These are phyloP conservation scores for Chrysoporthe deuterocubensis DNA, from an alignment of 2,329 filamentous ascomycete species.

Conservation along the genomic window DNA sequence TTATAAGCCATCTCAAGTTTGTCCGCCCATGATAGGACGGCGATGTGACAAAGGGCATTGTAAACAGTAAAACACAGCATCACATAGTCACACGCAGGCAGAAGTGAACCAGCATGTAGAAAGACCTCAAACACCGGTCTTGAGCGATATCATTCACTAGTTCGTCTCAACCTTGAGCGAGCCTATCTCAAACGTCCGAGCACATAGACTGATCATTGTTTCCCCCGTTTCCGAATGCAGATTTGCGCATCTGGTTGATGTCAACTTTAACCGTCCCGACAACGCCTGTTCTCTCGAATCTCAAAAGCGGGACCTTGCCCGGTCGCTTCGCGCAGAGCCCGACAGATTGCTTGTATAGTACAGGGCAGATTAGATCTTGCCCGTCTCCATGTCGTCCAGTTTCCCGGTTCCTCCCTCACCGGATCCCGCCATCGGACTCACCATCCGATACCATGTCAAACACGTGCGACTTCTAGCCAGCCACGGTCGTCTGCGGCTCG, in stretches of 20 bases:
- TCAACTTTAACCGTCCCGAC: neutral
- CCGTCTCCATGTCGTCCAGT: neutral
- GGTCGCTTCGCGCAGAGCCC: constrained; percentile 12
- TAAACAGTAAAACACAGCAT: too few relatives aligned
- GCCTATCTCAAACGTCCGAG: neutral
- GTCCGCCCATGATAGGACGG: too few relatives aligned
- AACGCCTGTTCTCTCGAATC: constrained; percentile 16
- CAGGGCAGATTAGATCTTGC: constrained; percentile 12
- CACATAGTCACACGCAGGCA: neutral
- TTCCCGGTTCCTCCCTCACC: constrained; percentile 5
- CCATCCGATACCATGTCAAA: constrained; percentile 16
- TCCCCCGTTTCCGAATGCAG: neutral
- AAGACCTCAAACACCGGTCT: neutral
- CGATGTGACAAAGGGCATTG: too few relatives aligned
- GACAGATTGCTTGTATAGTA: constrained; percentile 23
- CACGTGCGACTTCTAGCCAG: constrained; percentile 31
- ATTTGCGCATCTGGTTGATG: neutral
- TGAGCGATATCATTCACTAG: neutral
- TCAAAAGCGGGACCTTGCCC: constrained; percentile 13
- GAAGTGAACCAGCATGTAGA: neutral
- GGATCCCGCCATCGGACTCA: constrained; percentile 11
- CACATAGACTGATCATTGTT: neutral
- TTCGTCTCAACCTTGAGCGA: neutral
- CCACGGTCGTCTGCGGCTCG: constrained; percentile 46
- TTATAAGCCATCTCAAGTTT: too few relatives aligned